Percentiles rank a stretch among this genome's conserved stretches.
phyloP scores from a whole-genome alignment of 2,329 filamentous ascomycete species.

The Capronia americana region DNA sequence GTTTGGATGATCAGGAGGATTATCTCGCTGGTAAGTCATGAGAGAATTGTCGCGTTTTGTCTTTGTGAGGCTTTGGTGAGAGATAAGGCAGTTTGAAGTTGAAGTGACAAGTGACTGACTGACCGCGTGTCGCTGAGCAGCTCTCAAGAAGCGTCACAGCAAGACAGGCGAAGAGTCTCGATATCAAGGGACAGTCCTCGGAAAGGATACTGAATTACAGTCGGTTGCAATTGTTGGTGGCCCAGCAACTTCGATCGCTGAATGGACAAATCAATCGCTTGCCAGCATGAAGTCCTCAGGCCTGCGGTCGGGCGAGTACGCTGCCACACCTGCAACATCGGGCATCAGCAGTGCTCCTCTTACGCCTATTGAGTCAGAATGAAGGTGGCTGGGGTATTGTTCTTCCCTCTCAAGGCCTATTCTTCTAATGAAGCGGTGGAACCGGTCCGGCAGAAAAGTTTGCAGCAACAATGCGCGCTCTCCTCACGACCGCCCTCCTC shows the following conservation, averaged over 20 bases:
- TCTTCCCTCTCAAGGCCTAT: background rate
- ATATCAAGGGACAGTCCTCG: slow-evolving; percentile 83
- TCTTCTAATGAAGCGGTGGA: background rate
- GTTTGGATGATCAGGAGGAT: slow-evolving; percentile 65
- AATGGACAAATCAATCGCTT: slow-evolving; percentile 59
- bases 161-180: slow-evolving; percentile 86
- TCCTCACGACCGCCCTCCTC: background rate
- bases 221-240: slow-evolving; percentile 81
- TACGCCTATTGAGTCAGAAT: slow-evolving; percentile 31
- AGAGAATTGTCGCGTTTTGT: background rate
- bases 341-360: slow-evolving; percentile 37
- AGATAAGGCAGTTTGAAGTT: background rate
- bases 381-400: slow-evolving; percentile 3
- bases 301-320: slow-evolving; percentile 11
- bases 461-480: background rate
- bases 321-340: slow-evolving; percentile 34
- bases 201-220: slow-evolving; percentile 72
- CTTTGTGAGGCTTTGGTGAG: background rate
- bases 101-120: slow-evolving; percentile 24
- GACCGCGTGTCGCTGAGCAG: slow-evolving; percentile 48
- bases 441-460: background rate
- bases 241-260: slow-evolving; percentile 67
- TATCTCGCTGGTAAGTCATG: slow-evolving; percentile 67
- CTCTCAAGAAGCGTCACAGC: slow-evolving; percentile 89
- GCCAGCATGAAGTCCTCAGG: slow-evolving; percentile 9